A percentile compares a stretch with the other conserved stretches of the same genome.
Conservation (phyloP, 805 yeast genomes). For the Torulaspora quercuum region DNA sequence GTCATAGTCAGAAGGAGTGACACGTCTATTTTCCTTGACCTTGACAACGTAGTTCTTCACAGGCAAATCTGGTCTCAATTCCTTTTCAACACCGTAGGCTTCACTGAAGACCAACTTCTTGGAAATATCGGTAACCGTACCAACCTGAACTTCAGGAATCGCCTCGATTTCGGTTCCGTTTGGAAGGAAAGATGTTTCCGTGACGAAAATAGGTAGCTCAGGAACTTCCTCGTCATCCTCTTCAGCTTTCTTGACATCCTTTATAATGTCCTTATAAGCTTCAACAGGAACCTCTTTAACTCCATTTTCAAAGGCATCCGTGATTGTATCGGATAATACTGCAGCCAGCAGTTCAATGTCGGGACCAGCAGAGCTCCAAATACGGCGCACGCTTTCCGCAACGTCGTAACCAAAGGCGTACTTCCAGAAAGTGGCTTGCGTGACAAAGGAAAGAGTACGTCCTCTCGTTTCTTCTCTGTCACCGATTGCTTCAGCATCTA, state of each 20-base stretch:
- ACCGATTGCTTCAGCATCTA: constrained; percentile 62
- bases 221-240: constrained; percentile 32
- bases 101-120: constrained; percentile 77
- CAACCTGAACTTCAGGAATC: constrained; percentile 39
- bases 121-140: constrained; percentile 50
- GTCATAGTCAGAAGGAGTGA: constrained; percentile 84
- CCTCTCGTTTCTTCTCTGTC: constrained; percentile 72
- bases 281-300: constrained; percentile 40
- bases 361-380: constrained; percentile 76
- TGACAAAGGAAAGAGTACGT: constrained; percentile 66
- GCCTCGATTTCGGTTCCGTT: constrained; percentile 51
- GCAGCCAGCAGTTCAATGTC: constrained; percentile 77
- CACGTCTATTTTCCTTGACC: constrained; percentile 87
- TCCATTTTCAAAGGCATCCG: constrained; percentile 49
- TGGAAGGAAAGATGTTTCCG: constrained; percentile 63
- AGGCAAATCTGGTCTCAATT: constrained; percentile 86
- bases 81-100: constrained; percentile 56
- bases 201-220: constrained; percentile 49
- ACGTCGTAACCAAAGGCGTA: constrained; percentile 51
- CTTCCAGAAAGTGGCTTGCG: constrained; percentile 80
- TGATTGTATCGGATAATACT: constrained; percentile 62
- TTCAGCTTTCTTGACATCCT: constrained; percentile 38
- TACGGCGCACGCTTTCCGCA: constrained; percentile 68
- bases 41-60: constrained; percentile 79
- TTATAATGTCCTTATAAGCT: constrained; percentile 25